Base-by-base conservation (phyloP, 2,329 filamentous ascomycete species). In the Colletotrichum cordylinicola region DNA sequence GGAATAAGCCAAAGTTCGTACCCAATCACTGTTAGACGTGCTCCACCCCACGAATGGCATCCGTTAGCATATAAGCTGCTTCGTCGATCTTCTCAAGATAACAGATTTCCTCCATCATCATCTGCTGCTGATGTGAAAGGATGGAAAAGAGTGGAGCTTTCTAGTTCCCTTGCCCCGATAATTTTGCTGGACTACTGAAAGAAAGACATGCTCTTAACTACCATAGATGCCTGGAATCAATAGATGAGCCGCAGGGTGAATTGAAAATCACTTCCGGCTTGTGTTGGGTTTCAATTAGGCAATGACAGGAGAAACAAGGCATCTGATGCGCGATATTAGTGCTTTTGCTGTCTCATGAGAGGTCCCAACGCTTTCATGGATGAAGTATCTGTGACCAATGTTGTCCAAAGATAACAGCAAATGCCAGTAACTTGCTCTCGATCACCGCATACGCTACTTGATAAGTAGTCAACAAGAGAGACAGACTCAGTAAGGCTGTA, bases 11-110 rank as follows among this genome's bases (percentile, higher is more conserved):
- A n/a, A n/a, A 6, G 9, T 10, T 48, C n/a, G 7, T 4, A 7
- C 10, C 6, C 6, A 10, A 6, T 4, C 4, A 7, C 0, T 1
- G 4, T 21, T 10, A 13, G 43, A 21, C n/a, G 10, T 7, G 13
- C 9, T 2, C 5, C 9, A 43, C 16, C 39, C 37, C 16, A 16
- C 37, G 8, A 2, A n/a, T n/a, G 9, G 18, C 8, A 9, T 10
- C 9, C 39, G 18, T 43, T n/a, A 6, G 39, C 6, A 48, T 1
- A 21, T 7, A 15, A 1, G 43, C 12, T 9, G 43, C n/a, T 48
- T 48, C 43, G 3, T n/a, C 10, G n/a, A 21, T 8, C 9, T n/a
- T 10, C 8, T 21, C 0, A 21, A 21, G 5, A 21, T 10, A 2
- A 6, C 43, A 10, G 18, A 48, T 21, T 48, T 21, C 43, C 43